Evolutionary conservation across 1,139 yeast genomes (phyloP), one percentile per base, ranked within the genome.

Genomic region (Nakaseomyces sp.): DNA sequence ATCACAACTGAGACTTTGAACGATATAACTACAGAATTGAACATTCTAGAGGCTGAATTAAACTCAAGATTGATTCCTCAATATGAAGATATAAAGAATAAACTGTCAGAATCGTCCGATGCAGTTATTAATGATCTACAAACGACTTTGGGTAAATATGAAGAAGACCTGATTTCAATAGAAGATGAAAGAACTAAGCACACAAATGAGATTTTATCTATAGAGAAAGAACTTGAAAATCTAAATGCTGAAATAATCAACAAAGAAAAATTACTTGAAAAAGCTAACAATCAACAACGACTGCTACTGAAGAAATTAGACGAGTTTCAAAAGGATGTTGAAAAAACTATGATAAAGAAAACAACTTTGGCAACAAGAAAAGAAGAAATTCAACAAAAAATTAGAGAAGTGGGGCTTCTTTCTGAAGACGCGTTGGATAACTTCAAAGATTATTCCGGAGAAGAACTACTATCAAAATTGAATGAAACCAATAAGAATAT

Each of bases 401-500:
- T 88, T 40, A 73, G 93, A 47, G 95, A 86, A 43, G 67, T 89
- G 42, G 96, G 96, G 9, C 83, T 86, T 1, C 69, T 89, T 25
- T 93, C 96, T 0, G 96, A 88, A 56, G 91, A 86, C 47, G 89
- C 94, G 0, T 79, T 86, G 53, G 69, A 70, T 6, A 72, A 74
- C 22, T 71, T 67, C 47, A 68, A 66, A 42, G 64, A 68, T 25
- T 50, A 64, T 25, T 55, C 64, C 3, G 74, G 87, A 2, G 77
- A 77, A 41, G 71, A 74, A 6, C 61, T 88, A 30, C 65, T 86
- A 40, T 58, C 61, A n/a, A 68, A 73, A 46, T 70, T 87, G 51
- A 79, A 76, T 46, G 65, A 66, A 33, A 73, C 79, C 5, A 78
- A 81, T 42, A 76, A 74, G 36, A 75, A 74, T 29, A 69, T 88